phyloP scores from a whole-genome alignment of 768 basidiomycete species.

The Ramaria sp. region DNA sequence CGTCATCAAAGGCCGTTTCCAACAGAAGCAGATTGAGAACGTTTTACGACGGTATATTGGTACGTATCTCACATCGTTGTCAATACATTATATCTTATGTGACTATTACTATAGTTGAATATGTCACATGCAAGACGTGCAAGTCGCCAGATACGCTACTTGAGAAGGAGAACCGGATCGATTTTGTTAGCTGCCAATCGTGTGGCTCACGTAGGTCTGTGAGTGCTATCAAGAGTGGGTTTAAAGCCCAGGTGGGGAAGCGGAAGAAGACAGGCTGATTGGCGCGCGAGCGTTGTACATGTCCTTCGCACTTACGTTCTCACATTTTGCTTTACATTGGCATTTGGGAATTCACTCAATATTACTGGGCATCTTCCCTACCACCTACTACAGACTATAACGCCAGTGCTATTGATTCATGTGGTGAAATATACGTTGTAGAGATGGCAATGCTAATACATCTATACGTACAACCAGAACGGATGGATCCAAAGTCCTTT shows the following conservation, averaged over 20 bases:
- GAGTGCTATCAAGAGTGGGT: conserved; percentile 96
- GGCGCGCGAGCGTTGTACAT: background rate
- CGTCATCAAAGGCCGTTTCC: conserved; percentile 96
- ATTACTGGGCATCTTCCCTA: background rate
- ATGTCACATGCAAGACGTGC: conserved; percentile 99
- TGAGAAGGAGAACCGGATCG: conserved; percentile 96
- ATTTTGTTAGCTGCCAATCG: conserved; percentile 92
- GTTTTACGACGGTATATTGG: conserved; percentile 94
- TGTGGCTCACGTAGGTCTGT: conserved; percentile 88
- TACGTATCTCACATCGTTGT: conserved; percentile 27
- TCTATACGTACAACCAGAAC: background rate
- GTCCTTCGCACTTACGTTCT: background rate
- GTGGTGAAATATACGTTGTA: background rate
- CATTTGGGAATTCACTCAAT: too few species aligned
- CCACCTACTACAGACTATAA: too few species aligned
- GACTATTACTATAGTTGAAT: conserved; percentile 59
- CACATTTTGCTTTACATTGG: background rate
- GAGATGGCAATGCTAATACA: background rate
- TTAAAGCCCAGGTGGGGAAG: conserved; percentile 91
- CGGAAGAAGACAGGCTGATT: conserved; percentile 27
- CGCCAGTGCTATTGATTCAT: too few species aligned
- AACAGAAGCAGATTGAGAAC: conserved; percentile 97
- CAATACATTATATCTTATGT: background rate
- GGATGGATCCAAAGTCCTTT: too few species aligned
- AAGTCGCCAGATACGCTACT: conserved; percentile 97